Conservation (phyloP, 768 basidiomycete species). For the Pulveroboletus sp. region DNA sequence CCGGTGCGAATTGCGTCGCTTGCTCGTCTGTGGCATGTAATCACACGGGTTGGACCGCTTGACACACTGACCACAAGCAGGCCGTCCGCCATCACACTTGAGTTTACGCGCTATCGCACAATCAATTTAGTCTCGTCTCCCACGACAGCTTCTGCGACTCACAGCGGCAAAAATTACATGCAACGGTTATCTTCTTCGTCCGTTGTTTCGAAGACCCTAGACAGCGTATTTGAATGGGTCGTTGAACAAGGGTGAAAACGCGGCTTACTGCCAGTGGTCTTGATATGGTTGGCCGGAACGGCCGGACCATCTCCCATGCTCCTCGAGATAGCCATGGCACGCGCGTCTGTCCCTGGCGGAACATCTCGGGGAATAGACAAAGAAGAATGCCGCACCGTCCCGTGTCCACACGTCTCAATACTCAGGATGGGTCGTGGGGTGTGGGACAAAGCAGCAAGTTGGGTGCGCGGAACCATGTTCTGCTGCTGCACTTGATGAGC, state of each 20-base stretch:
- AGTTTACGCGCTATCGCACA: slow-evolving; percentile 66
- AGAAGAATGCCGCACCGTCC: slow-evolving; percentile 41
- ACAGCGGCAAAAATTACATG: slow-evolving; percentile 91
- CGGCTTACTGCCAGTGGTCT: slow-evolving; percentile 36
- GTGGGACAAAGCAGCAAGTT: slow-evolving; percentile 29
- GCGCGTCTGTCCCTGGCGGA: slow-evolving; percentile 41
- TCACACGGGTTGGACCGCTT: slow-evolving; percentile 78
- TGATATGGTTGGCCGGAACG: slow-evolving; percentile 28
- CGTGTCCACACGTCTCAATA: slow-evolving; percentile 53
- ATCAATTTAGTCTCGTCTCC: slow-evolving; percentile 17
- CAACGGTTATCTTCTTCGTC: slow-evolving; percentile 83
- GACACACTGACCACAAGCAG: slow-evolving; percentile 76
- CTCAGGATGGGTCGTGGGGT: slow-evolving; percentile 53
- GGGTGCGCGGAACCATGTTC: slow-evolving; percentile 31
- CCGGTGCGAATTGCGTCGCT: slow-evolving; percentile 62
- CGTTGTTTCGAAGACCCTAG: slow-evolving; percentile 60
- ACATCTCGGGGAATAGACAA: slow-evolving; percentile 46
- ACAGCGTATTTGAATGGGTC: slow-evolving; percentile 13
- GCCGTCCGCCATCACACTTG: slow-evolving; percentile 83
- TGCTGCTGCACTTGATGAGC: slow-evolving; percentile 44
- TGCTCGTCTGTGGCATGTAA: slow-evolving; percentile 69
- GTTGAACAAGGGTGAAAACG: slow-evolving; percentile 4
- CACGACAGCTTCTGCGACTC: slow-evolving; percentile 32
- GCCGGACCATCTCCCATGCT: slow-evolving; percentile 32
- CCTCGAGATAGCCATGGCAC: slow-evolving; percentile 40